These are phyloP conservation scores for Sugiyamaella lignohabitans DNA, from an alignment of 805 yeast genomes.

Conservation along the genomic window DNA sequence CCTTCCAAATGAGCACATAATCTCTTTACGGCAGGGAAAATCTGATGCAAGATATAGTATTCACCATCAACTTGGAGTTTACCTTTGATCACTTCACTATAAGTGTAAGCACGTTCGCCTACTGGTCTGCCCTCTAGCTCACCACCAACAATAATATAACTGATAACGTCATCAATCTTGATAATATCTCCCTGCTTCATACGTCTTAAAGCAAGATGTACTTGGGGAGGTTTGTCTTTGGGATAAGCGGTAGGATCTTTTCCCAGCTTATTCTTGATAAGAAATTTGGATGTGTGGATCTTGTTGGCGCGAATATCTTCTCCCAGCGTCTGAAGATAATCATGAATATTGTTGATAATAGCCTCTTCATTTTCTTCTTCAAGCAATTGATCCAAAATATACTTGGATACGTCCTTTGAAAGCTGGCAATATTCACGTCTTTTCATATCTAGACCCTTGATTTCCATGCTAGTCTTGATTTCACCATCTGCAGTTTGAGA, in stretches of 20 bases:
- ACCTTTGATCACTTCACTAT: constrained; percentile 55
- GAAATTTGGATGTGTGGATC: constrained; percentile 58
- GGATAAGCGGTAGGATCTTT: constrained; percentile 86
- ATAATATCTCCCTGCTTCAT: constrained; percentile 78
- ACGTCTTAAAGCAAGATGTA: constrained; percentile 81
- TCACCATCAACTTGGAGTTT: constrained; percentile 62
- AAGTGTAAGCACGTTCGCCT: constrained; percentile 60
- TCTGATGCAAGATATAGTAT: constrained; percentile 81
- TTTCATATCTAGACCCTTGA: constrained; percentile 93
- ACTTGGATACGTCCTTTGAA: constrained; percentile 80
- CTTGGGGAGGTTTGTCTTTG: constrained; percentile 75
- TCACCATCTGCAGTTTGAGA: constrained; percentile 48
- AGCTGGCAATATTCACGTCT: constrained; percentile 95
- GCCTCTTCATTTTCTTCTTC: constrained; percentile 65
- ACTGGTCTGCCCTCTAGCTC: constrained; percentile 24
- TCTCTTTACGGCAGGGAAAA: constrained; percentile 86
- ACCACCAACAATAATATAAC: constrained; percentile 56
- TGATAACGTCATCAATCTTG: constrained; percentile 83
- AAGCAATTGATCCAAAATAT: constrained; percentile 63
- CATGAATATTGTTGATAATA: constrained; percentile 67
- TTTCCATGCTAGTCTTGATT: constrained; percentile 61
- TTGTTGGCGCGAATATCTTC: constrained; percentile 52
- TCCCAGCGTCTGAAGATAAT: constrained; percentile 57
- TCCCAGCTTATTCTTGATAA: constrained; percentile 80
- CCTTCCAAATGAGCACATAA: constrained; percentile 82